Evolutionary conservation across 352 stramenopile genomes (phyloP), one percentile per base, ranked within the genome.

Genomic region (Globisporangium uncinulatum): DNA sequence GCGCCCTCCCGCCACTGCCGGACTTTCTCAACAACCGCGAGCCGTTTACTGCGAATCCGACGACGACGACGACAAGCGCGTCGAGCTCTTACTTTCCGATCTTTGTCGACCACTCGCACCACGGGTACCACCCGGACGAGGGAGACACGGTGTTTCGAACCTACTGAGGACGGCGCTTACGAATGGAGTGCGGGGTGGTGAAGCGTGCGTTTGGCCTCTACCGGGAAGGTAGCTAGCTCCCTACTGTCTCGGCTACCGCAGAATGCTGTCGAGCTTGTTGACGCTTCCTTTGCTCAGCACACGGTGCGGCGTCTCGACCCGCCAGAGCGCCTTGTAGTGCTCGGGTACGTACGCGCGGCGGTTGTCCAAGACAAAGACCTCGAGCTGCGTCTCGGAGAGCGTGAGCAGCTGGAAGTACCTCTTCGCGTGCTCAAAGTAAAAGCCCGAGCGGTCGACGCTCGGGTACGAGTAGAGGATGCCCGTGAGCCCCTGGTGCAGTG

Each of bases 221-320:
- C 34, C 34, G 34, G 34, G 3, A 39, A 8, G 34, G 34, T 6
- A 39, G 34, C 34, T 8, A 8, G 34, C 34, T 29, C n/a, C n/a
- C 24, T 8, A 41, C 17, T n/a, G 48, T 51, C 34, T 44, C 17
- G 32, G 51, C 61, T 83, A 91, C 14, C 79, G 79, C 47, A 93
- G 53, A 10, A 93, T 64, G 58, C 81, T 94, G 51, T 94, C 81
- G 24, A 94, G 68, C 55, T 94, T 94, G 57, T 94, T 91, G 24
- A 91, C 62, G 61, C 81, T 92, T 15, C 76, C 79, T 57, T 92
- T 89, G 45, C 69, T 60, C 6, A 94, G 67, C 45, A 84, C 70
- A 15, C 84, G 83, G 37, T 91, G 83, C 6, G 83, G 79, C 6
- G 83, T 86, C 37, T 91, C 69, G 13, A 94, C 70, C 15, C 81